A percentile compares a stretch with the other conserved stretches of the same genome.
Conservation (phyloP, 2,329 filamentous ascomycete species). For the Tolypocladium tropicale region DNA sequence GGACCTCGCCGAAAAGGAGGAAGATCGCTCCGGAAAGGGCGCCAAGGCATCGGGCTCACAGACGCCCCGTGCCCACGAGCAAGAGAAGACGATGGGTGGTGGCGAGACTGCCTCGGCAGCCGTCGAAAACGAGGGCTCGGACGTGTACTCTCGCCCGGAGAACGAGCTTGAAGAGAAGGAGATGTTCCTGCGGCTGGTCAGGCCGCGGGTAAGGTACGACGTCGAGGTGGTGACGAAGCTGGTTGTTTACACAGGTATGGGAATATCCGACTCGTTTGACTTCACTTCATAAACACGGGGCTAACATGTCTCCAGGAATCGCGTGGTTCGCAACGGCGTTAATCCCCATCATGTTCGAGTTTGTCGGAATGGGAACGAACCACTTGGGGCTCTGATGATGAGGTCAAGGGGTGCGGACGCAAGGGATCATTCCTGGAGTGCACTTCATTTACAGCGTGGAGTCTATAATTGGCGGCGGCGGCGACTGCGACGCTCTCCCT, state of each 20-base stretch:
- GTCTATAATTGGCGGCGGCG: neutral
- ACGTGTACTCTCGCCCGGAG: constrained; percentile 26
- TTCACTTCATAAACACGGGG: constrained; percentile 4
- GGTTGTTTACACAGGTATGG: constrained; percentile 77
- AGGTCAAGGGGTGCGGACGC: neutral
- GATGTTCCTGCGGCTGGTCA: constrained; percentile 75
- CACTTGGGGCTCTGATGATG: constrained; percentile 17
- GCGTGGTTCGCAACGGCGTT: constrained; percentile 69
- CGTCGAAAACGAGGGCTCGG: constrained; percentile 20
- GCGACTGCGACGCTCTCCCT: too few species aligned
- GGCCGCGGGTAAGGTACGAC: constrained; percentile 86
- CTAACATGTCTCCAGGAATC: constrained; percentile 47
- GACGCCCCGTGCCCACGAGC: constrained; percentile 45
- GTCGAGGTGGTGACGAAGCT: constrained; percentile 98
- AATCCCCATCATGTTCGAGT: constrained; percentile 64
- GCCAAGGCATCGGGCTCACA: constrained; percentile 34
- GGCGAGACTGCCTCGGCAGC: constrained; percentile 36
- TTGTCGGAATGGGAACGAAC: constrained; percentile 40
- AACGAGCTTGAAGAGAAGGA: constrained; percentile 57
- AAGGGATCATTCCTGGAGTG: neutral
- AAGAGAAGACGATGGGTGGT: constrained; percentile 65
- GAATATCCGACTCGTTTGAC: neutral
- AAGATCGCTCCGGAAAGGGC: constrained; percentile 25
- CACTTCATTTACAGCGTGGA: neutral
- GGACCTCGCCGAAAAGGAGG: constrained; percentile 28